Evolutionary conservation across 768 basidiomycete species (phyloP), one percentile per base, ranked within the genome.

Genomic region (Pulveroboletus sp.): DNA sequence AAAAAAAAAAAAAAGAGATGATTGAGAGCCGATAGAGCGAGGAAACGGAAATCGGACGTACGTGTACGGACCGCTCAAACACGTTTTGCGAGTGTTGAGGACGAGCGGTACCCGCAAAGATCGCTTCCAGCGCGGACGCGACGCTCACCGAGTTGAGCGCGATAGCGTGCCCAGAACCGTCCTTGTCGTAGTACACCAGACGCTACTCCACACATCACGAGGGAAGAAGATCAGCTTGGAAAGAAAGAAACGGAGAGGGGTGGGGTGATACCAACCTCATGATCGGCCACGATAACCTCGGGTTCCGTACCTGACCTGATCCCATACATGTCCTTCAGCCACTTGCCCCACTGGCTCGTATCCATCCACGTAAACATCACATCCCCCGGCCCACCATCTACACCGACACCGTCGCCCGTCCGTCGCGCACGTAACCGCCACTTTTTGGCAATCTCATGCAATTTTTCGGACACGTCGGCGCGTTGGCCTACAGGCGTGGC

Each of bases 321-420:
- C 27, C 85, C 84, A 70, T 97, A 98, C 83, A 92, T 92, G 58
- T 82, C 84, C 75, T 89, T 92, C 71, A 95, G 72, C 93, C 93
- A 97, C 44, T 79, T 83, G 24, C 69, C 76, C 93, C 95, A 97
- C 67, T 76, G 79, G 24, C 81, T 82, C 2, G 74, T 79, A 61
- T 99, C 91, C 81, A 96, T 93, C 85, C 86, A 93, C 8, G 85
- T 77, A 68, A 93, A 96, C 43, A 93, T 79, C 0, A 95, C 84
- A 38, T 82, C 77, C 32, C 76, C 69, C 37, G 35, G 70, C 52
- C 46, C 64, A 38, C 53, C 42, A 11, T 26, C 46, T 31, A 21
- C 33, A 8, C 53, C 33, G 1, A 8, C 43, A 54, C 48, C 24
- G 69, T 73, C 31, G 15, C 32, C 18, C 11, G n/a, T 9, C 24